phyloP scores from a whole-genome alignment of 441 rosid genomes.

The Gossypium trilobum region DNA sequence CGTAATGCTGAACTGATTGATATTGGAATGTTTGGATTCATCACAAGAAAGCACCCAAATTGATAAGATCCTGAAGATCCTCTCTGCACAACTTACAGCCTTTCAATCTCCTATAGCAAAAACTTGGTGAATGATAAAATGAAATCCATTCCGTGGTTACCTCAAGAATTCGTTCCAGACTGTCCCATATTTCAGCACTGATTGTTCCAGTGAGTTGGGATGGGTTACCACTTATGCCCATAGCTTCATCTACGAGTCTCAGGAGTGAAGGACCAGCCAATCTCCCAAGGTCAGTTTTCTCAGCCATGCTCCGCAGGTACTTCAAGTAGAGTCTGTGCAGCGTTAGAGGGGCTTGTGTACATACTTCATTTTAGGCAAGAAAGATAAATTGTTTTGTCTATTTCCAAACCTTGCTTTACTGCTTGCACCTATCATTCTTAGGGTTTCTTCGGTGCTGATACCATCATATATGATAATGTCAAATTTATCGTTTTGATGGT shows the following conservation, averaged over 20 bases:
- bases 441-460: conserved; percentile 55
- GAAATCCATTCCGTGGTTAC: conserved; percentile 30
- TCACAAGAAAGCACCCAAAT: conserved; percentile 57
- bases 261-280: conserved; percentile 66
- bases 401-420: conserved; percentile 58
- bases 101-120: conserved; percentile 13
- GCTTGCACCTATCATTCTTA: conserved; percentile 65
- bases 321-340: conserved; percentile 59
- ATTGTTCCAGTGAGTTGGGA: conserved; percentile 37
- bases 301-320: conserved; percentile 66
- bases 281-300: conserved; percentile 88
- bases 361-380: neutral
- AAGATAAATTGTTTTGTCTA: neutral
- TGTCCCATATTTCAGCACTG: conserved; percentile 69
- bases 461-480: conserved; percentile 66
- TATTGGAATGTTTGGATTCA: conserved; percentile 51
- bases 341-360: conserved; percentile 10
- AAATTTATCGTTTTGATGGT: conserved; percentile 34
- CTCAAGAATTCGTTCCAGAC: conserved; percentile 56
- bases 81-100: conserved; percentile 36
- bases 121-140: neutral
- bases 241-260: conserved; percentile 61
- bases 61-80: conserved; percentile 49
- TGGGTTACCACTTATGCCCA: conserved; percentile 41
- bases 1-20: conserved; percentile 63